Percentiles rank a stretch among this genome's conserved stretches.
Conservation (phyloP, 2,329 filamentous ascomycete species). For the Stylonectria norvegica region DNA sequence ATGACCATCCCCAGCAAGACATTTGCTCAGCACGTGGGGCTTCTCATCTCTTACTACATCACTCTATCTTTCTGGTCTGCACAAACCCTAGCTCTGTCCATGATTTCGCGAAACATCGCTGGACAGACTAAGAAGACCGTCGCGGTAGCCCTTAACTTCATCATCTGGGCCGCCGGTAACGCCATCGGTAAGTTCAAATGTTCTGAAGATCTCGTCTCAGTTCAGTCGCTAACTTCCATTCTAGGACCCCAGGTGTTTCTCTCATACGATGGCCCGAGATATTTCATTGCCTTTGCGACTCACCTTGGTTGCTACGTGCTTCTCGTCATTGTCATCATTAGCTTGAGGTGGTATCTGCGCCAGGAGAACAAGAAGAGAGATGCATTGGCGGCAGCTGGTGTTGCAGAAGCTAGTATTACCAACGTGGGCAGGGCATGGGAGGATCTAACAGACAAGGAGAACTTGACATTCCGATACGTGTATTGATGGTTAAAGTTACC, state of each 20-base stretch:
- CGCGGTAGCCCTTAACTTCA: constrained; percentile 66
- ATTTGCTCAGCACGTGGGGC: constrained; percentile 58
- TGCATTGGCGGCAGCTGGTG: constrained; percentile 39
- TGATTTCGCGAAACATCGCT: constrained; percentile 67
- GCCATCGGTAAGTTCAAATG: constrained; percentile 51
- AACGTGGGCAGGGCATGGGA: constrained; percentile 51
- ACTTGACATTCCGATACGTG: constrained; percentile 58
- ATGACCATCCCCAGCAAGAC: constrained; percentile 63
- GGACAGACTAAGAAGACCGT: constrained; percentile 72
- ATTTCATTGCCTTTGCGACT: constrained; percentile 66
- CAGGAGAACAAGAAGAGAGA: constrained; percentile 59
- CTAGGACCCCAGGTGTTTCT: constrained; percentile 63
- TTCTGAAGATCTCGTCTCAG: neutral
- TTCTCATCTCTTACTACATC: constrained; percentile 73
- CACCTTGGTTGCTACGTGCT: constrained; percentile 66
- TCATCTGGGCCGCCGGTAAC: constrained; percentile 67
- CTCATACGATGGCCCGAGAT: constrained; percentile 57
- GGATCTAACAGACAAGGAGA: constrained; percentile 61
- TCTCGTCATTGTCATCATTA: constrained; percentile 55
- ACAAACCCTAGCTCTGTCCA: constrained; percentile 62
- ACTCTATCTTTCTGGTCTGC: constrained; percentile 76
- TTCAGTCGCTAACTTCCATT: neutral
- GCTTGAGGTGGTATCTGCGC: constrained; percentile 56
- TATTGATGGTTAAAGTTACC: constrained; percentile 34
- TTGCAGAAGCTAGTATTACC: constrained; percentile 36